Evolutionary conservation across 129 eudicot species (phyloP), one percentile per base, ranked within the genome.

Genomic region (Escallonia herrerae): DNA sequence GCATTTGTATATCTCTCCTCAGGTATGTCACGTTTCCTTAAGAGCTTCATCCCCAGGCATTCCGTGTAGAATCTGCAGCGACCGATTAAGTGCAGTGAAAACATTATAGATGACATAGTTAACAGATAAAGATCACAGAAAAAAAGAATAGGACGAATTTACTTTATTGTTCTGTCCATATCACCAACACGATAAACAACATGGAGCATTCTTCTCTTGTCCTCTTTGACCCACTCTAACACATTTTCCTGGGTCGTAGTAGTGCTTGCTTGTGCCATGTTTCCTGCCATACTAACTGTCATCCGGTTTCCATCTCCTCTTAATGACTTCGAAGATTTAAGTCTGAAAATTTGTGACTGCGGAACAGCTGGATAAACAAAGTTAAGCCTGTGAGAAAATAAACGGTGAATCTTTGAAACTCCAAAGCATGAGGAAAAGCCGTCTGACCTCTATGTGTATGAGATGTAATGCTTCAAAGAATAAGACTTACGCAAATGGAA

Each of bases 101-200:
- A 40, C 39, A 42, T 70, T 52, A 49, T n/a, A 46, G 22, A 4
- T 44, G 65, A 58, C 15, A 66, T 33, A 52, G 5, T 33, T 6
- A 13, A 55, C 42, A 22, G 33, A 22, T 22, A 22, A 22, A 22
- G 33, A 22, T 22, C 33, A 22, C 33, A 22, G 33, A 22, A 22
- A 22, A 22, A 41, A 46, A 11, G 57, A 8, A 56, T 43, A 63
- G 8, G 70, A 62, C 44, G 53, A 33, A 66, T 58, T 58, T 94
- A 94, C 99, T 94, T 94, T 81, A 94, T 94, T 61, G 99, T 94
- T 70, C 90, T 84, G 77, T 94, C 99, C 81, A 94, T 43, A 73
- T 94, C 95, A 38, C 99, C 99, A 58, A 94, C 99, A 65, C 99
- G 97, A 57, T 89, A 94, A 60, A 94, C 99, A 82, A 89, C 99